Percentiles rank a stretch among this genome's conserved stretches.
phyloP scores from a whole-genome alignment of 2,329 filamentous ascomycete genomes.

The Thelonectria rubi region DNA sequence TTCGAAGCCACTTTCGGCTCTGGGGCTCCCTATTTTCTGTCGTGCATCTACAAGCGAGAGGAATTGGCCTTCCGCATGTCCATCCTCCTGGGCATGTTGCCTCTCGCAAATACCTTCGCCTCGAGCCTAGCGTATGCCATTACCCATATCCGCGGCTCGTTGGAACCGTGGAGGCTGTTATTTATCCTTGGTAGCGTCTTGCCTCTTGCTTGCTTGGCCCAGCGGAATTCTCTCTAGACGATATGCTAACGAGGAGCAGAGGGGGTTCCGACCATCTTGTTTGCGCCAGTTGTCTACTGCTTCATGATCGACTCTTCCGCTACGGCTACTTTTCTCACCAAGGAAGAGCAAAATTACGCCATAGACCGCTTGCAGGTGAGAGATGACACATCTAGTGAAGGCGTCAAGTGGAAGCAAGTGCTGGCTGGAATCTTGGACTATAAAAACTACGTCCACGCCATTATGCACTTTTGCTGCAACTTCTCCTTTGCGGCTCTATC shows the following conservation, averaged over 20 bases:
- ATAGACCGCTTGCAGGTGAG: constrained; percentile 23
- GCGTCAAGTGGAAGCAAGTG: constrained; percentile 24
- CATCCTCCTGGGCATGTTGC: constrained; percentile 27
- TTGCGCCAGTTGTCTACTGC: constrained; percentile 16
- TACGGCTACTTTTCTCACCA: constrained; percentile 17
- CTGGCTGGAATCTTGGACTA: constrained; percentile 22
- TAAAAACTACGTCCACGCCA: constrained; percentile 25
- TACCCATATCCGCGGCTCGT: constrained; percentile 15
- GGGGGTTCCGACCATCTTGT: constrained; percentile 22
- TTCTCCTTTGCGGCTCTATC: constrained; percentile 27
- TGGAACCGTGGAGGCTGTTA: constrained; percentile 27
- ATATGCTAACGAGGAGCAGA: constrained; percentile 2
- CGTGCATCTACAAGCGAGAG: constrained; percentile 16
- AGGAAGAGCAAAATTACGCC: constrained; percentile 20
- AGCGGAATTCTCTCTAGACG: background rate
- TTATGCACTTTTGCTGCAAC: constrained; percentile 29
- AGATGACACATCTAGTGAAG: constrained; percentile 20
- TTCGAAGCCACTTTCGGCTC: constrained; percentile 34
- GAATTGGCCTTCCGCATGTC: constrained; percentile 28
- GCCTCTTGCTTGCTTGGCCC: background rate
- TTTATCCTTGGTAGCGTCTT: constrained; percentile 1
- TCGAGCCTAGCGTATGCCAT: constrained; percentile 32
- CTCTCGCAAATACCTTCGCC: constrained; percentile 29
- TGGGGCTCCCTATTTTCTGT: constrained; percentile 30
- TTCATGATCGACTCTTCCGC: constrained; percentile 23